phyloP scores from a whole-genome alignment of 2,329 filamentous ascomycete species.

The Pseudocercospora fuligena region DNA sequence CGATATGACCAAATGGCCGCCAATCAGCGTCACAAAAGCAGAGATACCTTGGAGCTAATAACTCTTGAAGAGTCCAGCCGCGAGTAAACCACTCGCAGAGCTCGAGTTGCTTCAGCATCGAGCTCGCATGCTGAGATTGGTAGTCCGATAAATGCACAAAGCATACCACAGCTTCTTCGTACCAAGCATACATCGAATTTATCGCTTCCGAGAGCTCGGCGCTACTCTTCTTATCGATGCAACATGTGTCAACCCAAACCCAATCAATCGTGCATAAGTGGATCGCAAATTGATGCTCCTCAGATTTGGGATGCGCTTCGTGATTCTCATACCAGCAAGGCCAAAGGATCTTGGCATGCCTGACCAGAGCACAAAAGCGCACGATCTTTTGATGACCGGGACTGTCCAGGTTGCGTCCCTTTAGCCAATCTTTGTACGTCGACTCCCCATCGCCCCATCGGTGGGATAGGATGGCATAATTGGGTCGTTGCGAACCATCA shows the following conservation, averaged over 20 bases:
- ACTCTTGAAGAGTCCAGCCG: neutral
- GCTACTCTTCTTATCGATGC: neutral
- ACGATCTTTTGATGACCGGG: neutral
- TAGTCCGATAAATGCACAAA: neutral
- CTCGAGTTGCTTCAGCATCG: neutral
- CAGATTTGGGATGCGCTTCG: neutral
- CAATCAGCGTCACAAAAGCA: neutral
- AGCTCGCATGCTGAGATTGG: neutral
- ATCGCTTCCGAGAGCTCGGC: neutral
- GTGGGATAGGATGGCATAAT: constrained; percentile 15
- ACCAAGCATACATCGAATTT: neutral
- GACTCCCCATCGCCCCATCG: constrained; percentile 13
- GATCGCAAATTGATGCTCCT: too few species aligned
- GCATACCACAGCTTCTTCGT: neutral
- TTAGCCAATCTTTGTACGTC: constrained; percentile 10
- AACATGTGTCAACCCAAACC: neutral
- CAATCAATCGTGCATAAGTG: neutral
- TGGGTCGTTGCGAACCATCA: neutral
- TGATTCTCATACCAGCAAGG: neutral
- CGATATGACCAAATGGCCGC: neutral
- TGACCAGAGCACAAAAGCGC: neutral
- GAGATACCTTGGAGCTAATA: neutral
- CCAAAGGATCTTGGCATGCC: neutral
- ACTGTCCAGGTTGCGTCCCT: neutral
- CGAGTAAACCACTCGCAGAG: neutral